These are phyloP conservation scores for Salvia splendens DNA, from an alignment of 257 asterid species.

Conservation along the genomic window DNA sequence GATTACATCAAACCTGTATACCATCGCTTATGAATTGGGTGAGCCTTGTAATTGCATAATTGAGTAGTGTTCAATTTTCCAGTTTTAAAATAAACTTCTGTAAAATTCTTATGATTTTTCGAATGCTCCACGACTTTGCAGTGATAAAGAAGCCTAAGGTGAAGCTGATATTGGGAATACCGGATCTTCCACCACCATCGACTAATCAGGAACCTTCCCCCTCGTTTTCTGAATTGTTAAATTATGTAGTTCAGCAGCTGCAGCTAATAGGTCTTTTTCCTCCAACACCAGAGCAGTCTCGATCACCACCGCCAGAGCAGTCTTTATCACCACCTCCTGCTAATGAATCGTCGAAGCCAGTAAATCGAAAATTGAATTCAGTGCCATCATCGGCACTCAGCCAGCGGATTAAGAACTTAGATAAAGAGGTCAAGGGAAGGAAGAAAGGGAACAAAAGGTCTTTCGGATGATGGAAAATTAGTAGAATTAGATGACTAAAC, in stretches of 20 bases:
- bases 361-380: slow-evolving; percentile 17
- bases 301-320: slow-evolving; percentile 19
- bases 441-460: slow-evolving; percentile 66
- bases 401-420: slow-evolving; percentile 68
- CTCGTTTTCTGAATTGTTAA: slow-evolving; percentile 59
- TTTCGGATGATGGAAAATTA: slow-evolving; percentile 21
- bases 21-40: slow-evolving; percentile 79
- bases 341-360: slow-evolving; percentile 41
- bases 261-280: slow-evolving; percentile 10
- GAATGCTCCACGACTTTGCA: slow-evolving; percentile 28
- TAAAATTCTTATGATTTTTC: neutral
- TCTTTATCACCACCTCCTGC: slow-evolving; percentile 30
- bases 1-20: slow-evolving; percentile 85
- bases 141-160: slow-evolving; percentile 67
- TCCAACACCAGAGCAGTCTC: slow-evolving; percentile 17
- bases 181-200: slow-evolving; percentile 45
- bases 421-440: slow-evolving; percentile 77
- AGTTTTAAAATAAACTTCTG: neutral
- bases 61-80: neutral
- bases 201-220: slow-evolving; percentile 40
- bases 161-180: slow-evolving; percentile 72
- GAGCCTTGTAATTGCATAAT: slow-evolving; percentile 28
- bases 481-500: neutral
- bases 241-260: slow-evolving; percentile 56
- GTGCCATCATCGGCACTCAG: slow-evolving; percentile 46